Base-by-base conservation (phyloP, 2,329 filamentous ascomycete species). In the Aureobasidium sp. region DNA sequence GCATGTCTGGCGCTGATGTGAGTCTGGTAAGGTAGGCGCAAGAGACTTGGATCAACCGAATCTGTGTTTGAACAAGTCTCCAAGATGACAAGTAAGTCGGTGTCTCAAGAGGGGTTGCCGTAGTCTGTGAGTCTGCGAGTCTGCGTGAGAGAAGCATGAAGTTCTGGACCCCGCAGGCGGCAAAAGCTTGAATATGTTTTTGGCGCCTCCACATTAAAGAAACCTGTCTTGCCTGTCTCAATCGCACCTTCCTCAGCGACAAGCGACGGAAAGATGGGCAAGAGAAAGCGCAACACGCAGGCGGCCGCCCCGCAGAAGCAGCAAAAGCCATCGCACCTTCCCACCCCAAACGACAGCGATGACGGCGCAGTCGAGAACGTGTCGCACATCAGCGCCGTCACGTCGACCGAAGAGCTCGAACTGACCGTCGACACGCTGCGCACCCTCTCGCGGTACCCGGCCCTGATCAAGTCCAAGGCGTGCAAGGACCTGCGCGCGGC, bases 401-500 rank as follows among this genome's bases (percentile, higher is more conserved):
- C 83, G n/a, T 83, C 83, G 2, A 75, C 78, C 17, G 84, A 87
- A 65, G 86, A 89, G 64, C 77, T 89, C 59, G 85, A 87, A 47
- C 82, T 88, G 60, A 78, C 85, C 1, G 77, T 87, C 60, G 86
- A 88, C 33, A 88, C 85, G 0, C 77, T 89, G 29, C 75, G 74
- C 1, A 78, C 81, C 0, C 77, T 88, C 11, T 73, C 84, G 0
- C 73, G 80, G 61, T 79, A 87, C 63, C 85, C 86, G 0, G 73
- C 71, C 23, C 67, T 88, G 23, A 87, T 86, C 69, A 89, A 89
- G 70, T 83, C 84, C 0, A 88, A 87, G 67, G 78, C 77, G 25
- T 89, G 86, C 74, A 86, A 83, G 67, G 83, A 86, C 50, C 74
- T 89, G 2, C 78, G 86, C 21, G 81, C 80, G 3, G 85, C 85